A percentile compares a stretch with the other conserved stretches of the same genome.
Evolutionary conservation across 2,329 filamentous ascomycete genomes (phyloP).

Genomic region (Furcasterigmium sp.): DNA sequence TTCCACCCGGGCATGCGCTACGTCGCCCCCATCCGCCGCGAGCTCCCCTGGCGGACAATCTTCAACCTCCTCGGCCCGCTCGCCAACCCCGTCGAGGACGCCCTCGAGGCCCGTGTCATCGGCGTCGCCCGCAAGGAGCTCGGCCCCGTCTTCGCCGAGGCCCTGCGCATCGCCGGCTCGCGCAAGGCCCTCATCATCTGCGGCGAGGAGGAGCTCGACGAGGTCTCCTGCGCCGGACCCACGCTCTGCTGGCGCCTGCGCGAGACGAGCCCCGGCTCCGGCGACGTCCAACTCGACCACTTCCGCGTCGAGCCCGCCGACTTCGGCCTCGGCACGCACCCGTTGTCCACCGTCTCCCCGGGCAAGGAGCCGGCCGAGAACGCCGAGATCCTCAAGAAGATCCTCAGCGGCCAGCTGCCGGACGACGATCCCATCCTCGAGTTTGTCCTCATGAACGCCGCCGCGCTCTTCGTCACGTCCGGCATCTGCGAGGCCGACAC

Average conservation of each 20-base stretch:
- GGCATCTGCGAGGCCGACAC: constrained; percentile 81
- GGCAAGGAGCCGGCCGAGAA: constrained; percentile 86
- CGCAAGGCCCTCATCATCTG: constrained; percentile 88
- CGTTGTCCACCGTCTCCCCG: constrained; percentile 72
- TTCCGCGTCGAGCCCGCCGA: constrained; percentile 79
- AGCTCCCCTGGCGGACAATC: constrained; percentile 90
- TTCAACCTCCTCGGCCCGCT: constrained; percentile 96
- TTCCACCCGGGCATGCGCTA: constrained; percentile 95
- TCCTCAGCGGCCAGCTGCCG: constrained; percentile 68
- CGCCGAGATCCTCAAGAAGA: constrained; percentile 72
- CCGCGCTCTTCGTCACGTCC: constrained; percentile 77
- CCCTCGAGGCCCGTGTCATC: constrained; percentile 85
- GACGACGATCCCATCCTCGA: constrained; percentile 80
- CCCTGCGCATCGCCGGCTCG: constrained; percentile 68
- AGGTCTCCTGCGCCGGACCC: constrained; percentile 84
- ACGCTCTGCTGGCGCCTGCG: constrained; percentile 83
- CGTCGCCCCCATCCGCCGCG: constrained; percentile 77
- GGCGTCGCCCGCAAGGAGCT: constrained; percentile 86
- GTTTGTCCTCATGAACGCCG: constrained; percentile 92
- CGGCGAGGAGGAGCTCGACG: constrained; percentile 90
- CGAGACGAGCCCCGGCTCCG: constrained; percentile 26
- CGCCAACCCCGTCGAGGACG: constrained; percentile 80
- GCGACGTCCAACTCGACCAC: constrained; percentile 56
- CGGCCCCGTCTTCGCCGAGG: constrained; percentile 83
- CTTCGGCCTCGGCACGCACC: constrained; percentile 75